Conservation (phyloP, 805 yeast genomes). For the Komagataella kurtzmanii region DNA sequence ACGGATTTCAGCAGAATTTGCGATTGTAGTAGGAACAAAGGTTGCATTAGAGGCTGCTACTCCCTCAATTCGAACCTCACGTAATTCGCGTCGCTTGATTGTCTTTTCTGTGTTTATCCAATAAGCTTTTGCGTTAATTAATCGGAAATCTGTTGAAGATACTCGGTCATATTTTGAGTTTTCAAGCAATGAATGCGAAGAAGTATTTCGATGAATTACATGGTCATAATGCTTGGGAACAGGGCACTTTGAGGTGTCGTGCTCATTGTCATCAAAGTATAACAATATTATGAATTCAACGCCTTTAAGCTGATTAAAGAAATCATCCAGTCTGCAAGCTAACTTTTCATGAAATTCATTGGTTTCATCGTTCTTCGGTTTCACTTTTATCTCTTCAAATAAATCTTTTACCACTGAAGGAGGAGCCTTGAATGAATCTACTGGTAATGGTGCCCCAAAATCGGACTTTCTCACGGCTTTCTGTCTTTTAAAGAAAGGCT, state of each 20-base stretch:
- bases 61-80: constrained; percentile 4
- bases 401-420: background rate
- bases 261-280: background rate
- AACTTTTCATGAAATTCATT: background rate
- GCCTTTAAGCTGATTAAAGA: background rate
- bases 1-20: background rate
- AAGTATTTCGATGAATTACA: background rate
- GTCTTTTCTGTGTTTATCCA: background rate
- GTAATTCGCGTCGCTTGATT: constrained; percentile 5
- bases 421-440: background rate
- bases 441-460: background rate
- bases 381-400: background rate
- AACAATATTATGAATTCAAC: background rate
- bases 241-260: background rate
- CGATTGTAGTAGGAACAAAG: background rate
- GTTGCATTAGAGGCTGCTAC: constrained; percentile 2
- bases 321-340: background rate
- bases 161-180: background rate
- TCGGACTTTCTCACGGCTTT: background rate
- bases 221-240: background rate
- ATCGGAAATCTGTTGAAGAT: background rate
- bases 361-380: background rate
- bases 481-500: background rate
- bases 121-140: background rate
- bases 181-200: too few species aligned